Conservation (phyloP, 2,329 filamentous ascomycete genomes). For the Thielaviopsis musarum region DNA sequence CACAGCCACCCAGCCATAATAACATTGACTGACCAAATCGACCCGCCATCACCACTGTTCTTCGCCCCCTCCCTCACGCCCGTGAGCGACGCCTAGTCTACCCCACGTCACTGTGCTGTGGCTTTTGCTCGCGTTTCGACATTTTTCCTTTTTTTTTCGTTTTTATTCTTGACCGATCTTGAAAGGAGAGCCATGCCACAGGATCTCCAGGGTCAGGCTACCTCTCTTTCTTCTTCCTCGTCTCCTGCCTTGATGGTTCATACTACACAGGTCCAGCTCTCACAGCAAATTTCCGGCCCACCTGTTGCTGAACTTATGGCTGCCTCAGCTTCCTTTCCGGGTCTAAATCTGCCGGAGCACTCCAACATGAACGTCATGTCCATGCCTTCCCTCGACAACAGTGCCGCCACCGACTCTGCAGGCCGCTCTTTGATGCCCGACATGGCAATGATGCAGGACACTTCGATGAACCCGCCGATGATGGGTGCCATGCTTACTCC, state of each 20-base stretch:
- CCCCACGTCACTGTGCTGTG: neutral
- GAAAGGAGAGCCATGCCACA: neutral
- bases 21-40: neutral
- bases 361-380: neutral
- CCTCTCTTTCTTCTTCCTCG: neutral
- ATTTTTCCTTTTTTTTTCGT: neutral
- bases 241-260: neutral
- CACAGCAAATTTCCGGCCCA: neutral
- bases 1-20: neutral
- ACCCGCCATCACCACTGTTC: neutral
- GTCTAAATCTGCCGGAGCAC: constrained; percentile 5
- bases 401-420: neutral
- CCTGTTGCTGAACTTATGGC: constrained; percentile 4
- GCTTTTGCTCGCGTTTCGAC: neutral
- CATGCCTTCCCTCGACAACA: constrained; percentile 6
- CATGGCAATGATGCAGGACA: constrained; percentile 5
- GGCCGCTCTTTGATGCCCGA: constrained; percentile 7
- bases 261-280: neutral
- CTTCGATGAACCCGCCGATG: constrained; percentile 5
- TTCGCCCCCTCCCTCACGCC: neutral
- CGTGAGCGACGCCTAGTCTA: neutral
- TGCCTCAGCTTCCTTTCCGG: neutral
- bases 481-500: constrained; percentile 8
- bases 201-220: neutral
- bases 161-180: neutral